Evolutionary conservation across 2,329 filamentous ascomycete species (phyloP).

Genomic region (Coniochaeta hoffmannii): DNA sequence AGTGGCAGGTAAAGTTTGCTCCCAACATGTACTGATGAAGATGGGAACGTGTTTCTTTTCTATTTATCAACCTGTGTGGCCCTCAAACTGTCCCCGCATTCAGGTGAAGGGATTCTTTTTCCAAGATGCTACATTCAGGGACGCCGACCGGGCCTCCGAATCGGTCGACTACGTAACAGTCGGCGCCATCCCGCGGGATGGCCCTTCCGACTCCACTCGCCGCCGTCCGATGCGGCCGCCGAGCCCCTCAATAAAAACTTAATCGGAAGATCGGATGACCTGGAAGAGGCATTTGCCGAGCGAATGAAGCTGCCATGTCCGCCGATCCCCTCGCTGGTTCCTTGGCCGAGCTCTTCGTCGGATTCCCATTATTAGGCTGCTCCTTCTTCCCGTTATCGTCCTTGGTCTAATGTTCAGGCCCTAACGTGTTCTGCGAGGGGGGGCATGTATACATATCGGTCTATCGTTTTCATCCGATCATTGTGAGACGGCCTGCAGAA

Average conservation of each 20-base stretch:
- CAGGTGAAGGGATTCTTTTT: too few species aligned
- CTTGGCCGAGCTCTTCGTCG: neutral
- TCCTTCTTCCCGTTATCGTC: neutral
- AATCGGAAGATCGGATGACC: neutral
- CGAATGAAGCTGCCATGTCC: slow-evolving; percentile 5
- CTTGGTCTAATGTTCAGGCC: neutral
- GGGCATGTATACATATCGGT: too few species aligned
- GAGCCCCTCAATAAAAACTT: slow-evolving; percentile 2
- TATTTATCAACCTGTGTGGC: too few species aligned
- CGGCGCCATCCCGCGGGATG: slow-evolving; percentile 7
- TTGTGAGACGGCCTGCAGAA: neutral
- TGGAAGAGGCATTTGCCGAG: neutral
- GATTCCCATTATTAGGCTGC: neutral
- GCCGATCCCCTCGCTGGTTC: neutral
- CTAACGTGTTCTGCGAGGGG: too few species aligned
- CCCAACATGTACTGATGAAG: too few species aligned
- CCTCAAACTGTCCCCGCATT: too few species aligned
- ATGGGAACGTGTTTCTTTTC: too few species aligned
- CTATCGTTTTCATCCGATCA: neutral
- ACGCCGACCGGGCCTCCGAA: neutral
- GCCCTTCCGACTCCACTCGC: neutral
- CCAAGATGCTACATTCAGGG: too few species aligned
- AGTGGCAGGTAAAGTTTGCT: too few species aligned
- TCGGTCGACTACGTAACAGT: neutral
- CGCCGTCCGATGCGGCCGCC: slow-evolving; percentile 1